Conservation (phyloP, 306 rosid genomes). For the Inga oerstediana region DNA sequence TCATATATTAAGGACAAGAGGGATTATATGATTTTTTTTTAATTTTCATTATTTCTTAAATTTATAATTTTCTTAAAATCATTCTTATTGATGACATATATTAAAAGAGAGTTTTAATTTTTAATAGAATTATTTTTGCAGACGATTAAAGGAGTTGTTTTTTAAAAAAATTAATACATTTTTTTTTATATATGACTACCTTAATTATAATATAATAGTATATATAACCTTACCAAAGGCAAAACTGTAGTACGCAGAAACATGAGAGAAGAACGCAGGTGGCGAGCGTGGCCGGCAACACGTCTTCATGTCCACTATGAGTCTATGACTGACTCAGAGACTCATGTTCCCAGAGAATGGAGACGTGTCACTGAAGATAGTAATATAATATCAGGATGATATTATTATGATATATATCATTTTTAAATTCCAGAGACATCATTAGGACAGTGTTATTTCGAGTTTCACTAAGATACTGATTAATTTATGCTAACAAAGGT, state of each 20-base stretch:
- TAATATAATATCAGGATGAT: neutral
- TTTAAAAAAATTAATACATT: no score
- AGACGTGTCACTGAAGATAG: neutral
- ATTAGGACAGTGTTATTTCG: neutral
- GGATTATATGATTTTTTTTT: no score
- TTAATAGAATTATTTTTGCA: no score
- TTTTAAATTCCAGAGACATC: neutral
- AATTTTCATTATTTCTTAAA: no score
- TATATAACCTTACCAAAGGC: no score
- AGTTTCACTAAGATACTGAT: slow-evolving; percentile 1
- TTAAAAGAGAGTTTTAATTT: no score
- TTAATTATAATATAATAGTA: no score
- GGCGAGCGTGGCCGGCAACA: neutral
- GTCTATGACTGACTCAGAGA: neutral
- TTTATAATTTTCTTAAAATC: no score
- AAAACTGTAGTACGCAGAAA: neutral
- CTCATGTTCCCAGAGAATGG: neutral
- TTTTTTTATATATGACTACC: no score
- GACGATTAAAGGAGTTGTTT: no score
- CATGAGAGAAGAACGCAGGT: neutral
- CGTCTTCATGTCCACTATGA: neutral
- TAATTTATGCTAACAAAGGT: neutral
- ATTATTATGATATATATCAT: neutral
- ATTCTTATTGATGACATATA: no score
- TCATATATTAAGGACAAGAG: no score